Base-by-base conservation (phyloP, 441 rosid genomes). In the Daphne laureola region DNA sequence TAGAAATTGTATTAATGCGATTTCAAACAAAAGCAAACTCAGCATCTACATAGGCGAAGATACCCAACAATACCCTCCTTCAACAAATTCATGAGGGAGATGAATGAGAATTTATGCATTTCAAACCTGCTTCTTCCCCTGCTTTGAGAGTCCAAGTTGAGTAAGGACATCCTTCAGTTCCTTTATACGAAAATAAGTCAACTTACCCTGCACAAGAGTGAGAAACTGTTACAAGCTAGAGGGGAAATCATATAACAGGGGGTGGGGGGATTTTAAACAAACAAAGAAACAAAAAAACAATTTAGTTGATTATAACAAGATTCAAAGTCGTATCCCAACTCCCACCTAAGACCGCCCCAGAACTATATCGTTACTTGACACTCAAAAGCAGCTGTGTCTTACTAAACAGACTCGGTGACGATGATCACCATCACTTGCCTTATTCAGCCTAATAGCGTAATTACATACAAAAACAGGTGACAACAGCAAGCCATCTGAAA, bases 121-220 rank as follows among this genome's bases (percentile, higher is more conserved):
- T 15, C 62, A 51, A 51, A 90, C 99, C 95, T 90, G 96, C 63
- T 87, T 93, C 76, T 82, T 90, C 60, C 99, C 99, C 70, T 93
- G 99, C 78, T 93, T 93, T 60, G 99, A 83, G 59, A 87, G 90
- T 52, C 95, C 86, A 49, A 93, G 67, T 57, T 78, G 86, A 57
- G 90, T 75, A 12, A 93, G 83, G 57, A 86, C 90, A 78, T 93
- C 96, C 76, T 90, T 93, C 47, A 87, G 96, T 81, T 93, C 99
- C 73, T 93, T 93, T 63, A 93, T 80, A 61, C 97, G 90, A 61
- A 93, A 93, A 63, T 77, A 76, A 8, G 83, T 76, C 76, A 93
- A 73, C 43, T 90, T 87, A 8, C 85, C 91, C 97, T 93, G 66
- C 66, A 74, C 59, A 38, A 38, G 5, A 59, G 43, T 70, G 57